Conservation (phyloP, 768 basidiomycete genomes). For the Royoungia palumana region DNA sequence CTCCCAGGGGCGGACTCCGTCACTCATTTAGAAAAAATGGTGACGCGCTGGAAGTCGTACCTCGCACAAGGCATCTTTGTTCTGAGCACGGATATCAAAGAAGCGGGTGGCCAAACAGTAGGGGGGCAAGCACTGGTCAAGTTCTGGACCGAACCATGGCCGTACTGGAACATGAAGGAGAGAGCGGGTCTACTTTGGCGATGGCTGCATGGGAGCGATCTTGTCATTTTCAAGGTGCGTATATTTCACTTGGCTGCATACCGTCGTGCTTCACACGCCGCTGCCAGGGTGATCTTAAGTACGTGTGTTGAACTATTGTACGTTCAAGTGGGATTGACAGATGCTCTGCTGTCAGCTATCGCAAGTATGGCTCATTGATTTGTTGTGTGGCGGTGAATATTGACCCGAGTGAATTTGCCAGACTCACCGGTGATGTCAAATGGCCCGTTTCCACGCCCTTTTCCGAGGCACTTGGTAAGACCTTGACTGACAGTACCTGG, state of each 20-base stretch:
- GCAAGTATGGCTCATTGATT: constrained; percentile 58
- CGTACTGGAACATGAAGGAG: constrained; percentile 71
- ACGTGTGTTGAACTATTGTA: constrained; percentile 28
- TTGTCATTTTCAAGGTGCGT: constrained; percentile 83
- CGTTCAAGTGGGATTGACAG: not conserved
- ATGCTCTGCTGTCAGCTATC: constrained; percentile 49
- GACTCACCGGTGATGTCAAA: constrained; percentile 81
- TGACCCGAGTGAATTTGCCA: constrained; percentile 31
- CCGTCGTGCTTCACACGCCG: not conserved
- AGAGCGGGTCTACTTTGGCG: constrained; percentile 51
- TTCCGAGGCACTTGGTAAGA: constrained; percentile 62
- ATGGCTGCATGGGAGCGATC: constrained; percentile 48
- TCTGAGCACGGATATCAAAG: constrained; percentile 46
- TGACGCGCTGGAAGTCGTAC: constrained; percentile 68
- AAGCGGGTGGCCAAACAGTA: constrained; percentile 20
- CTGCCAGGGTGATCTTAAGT: constrained; percentile 87
- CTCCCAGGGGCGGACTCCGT: constrained; percentile 26
- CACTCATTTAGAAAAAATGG: constrained; percentile 54
- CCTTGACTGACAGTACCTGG: not conserved
- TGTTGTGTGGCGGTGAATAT: not conserved
- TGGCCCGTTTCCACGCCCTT: constrained; percentile 87
- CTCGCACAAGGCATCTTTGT: constrained; percentile 67
- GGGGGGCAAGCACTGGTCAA: constrained; percentile 29
- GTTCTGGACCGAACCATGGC: constrained; percentile 75
- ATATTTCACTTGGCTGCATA: not conserved